Base-by-base conservation (phyloP, 495 filamentous ascomycete species). In the Penicillium tannophilum region DNA sequence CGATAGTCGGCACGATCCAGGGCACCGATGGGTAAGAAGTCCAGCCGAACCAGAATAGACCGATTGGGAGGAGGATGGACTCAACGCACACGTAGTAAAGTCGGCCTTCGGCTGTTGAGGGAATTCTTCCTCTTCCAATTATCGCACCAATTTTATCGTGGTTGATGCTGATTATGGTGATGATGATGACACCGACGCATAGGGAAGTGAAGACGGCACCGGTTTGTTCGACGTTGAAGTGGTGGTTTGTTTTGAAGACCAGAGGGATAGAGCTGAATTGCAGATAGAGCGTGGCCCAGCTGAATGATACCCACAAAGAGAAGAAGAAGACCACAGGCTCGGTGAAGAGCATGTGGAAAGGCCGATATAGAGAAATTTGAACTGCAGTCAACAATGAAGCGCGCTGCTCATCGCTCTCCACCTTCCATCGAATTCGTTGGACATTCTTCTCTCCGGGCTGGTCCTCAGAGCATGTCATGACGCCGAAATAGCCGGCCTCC, bases 251-350 rank as follows among this genome's bases (percentile, higher is more conserved):
- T 17, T 68, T 58, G 72, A 94, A 96, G 54, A 96, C 85, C 12
- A 93, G 78, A 0, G 92, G 91, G 26, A 98, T 82, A 5, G 86
- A 87, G 31, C 83, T 81, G 63, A 94, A 92, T 31, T 88, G 89
- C 26, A 98, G 78, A 72, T 97, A 97, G 0, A 98, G 81, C 0
- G 95, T 84, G 2, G 88, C 92, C 93, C 93, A 98, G 50, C 85
- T 87, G 72, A 97, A 97, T 7, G 91, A 79, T 5, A 90, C 85
- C 93, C 93, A 97, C 14, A 95, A 76, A 23, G 89, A 93, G 73
- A 97, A 98, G 77, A 89, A 96, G 76, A 97, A 96, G 19, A 97
- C 92, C 12, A 97, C 91, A 0, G 93, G 90, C 63, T 97, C 93
- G 11, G 92, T 96, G 64, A 90, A 75, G 23, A 98, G 87, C 31